Evolutionary conservation across 805 yeast genomes (phyloP), one percentile per base, ranked within the genome.

Genomic region (Kluyveromyces dobzhanskii): DNA sequence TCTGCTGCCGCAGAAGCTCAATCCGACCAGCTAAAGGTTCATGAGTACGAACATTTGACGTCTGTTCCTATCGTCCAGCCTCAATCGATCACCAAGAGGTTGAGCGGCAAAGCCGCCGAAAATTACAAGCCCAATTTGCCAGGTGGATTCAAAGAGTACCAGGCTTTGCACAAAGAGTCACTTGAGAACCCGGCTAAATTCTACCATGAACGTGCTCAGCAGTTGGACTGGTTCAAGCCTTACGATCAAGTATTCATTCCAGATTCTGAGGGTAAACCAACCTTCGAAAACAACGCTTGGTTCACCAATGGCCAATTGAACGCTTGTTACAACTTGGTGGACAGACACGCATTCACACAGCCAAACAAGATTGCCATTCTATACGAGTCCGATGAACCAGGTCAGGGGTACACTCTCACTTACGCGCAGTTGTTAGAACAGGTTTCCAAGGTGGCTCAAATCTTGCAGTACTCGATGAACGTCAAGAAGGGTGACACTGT

Each of bases 401-500:
- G 69, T 44, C 76, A 77, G 49, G 78, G 84, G 31, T 64, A 69
- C 49, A 69, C 64, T 24, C 64, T 83, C 53, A 77, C 90, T 17
- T 84, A 73, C 59, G 81, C 80, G 27, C 82, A 84, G 64, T 69
- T 84, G 50, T 67, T 83, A 48, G 74, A 74, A 48, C 74, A 83
- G 50, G 86, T 83, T 25, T 79, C 77, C 30, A 73, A 75, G 55
- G 76, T 80, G 39, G 82, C 90, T 6, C 85, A 81, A 50, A 80
- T 78, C 26, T 70, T 84, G 56, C 65, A 70, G 48, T 63, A 66
- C 43, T 54, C 61, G 13, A 66, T 78, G 69, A 88, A 88, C 36
- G 78, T 83, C 42, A 65, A 69, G 44, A 84, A 83, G 63, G 92
- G 92, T 51, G 94, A 84, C 57, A 80, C 87, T 13, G 90, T 84